Evolutionary conservation across 805 yeast species (phyloP).

Genomic region (Pichia phayaonensis): DNA sequence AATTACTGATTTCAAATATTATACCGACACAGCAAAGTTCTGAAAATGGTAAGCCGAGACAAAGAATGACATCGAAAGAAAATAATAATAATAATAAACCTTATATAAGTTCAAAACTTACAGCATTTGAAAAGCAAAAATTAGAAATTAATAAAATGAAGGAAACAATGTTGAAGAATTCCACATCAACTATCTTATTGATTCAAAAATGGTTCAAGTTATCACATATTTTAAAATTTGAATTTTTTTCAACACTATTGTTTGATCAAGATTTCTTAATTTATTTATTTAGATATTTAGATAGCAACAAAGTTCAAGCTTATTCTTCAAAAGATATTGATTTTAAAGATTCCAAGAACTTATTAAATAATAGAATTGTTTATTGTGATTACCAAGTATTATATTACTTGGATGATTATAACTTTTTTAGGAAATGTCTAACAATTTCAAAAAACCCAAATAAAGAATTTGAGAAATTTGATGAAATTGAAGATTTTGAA

Average conservation of each 20-base stretch:
- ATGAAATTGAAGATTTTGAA: slow-evolving; percentile 12
- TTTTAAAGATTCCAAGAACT: slow-evolving; percentile 20
- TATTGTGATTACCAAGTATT: slow-evolving; percentile 27
- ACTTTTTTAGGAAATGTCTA: slow-evolving; percentile 3
- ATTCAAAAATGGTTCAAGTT: slow-evolving; percentile 72
- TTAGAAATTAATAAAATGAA: slow-evolving; percentile 53
- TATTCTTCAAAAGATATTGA: slow-evolving; percentile 21
- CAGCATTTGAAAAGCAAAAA: slow-evolving; percentile 29
- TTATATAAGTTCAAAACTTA: slow-evolving; percentile 11
- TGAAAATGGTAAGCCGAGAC: slow-evolving; percentile 19
- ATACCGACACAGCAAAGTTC: slow-evolving; percentile 16
- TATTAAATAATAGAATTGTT: slow-evolving; percentile 24
- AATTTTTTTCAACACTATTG: slow-evolving; percentile 60
- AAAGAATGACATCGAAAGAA: slow-evolving; percentile 8
- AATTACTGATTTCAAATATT: slow-evolving; percentile 50
- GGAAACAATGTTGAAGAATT: slow-evolving; percentile 53
- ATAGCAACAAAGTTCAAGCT: slow-evolving; percentile 23
- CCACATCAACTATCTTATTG: slow-evolving; percentile 43
- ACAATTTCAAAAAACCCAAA: slow-evolving; percentile 4
- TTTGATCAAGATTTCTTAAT: slow-evolving; percentile 62
- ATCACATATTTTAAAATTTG: slow-evolving; percentile 72
- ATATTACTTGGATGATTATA: slow-evolving; percentile 20
- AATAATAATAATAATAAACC: slow-evolving; percentile 9
- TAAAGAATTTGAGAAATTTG: slow-evolving; percentile 5
- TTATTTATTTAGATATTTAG: slow-evolving; percentile 28